A percentile compares a stretch with the other conserved stretches of the same genome.
Conservation (phyloP, 768 basidiomycete species). For the Russula sp. region DNA sequence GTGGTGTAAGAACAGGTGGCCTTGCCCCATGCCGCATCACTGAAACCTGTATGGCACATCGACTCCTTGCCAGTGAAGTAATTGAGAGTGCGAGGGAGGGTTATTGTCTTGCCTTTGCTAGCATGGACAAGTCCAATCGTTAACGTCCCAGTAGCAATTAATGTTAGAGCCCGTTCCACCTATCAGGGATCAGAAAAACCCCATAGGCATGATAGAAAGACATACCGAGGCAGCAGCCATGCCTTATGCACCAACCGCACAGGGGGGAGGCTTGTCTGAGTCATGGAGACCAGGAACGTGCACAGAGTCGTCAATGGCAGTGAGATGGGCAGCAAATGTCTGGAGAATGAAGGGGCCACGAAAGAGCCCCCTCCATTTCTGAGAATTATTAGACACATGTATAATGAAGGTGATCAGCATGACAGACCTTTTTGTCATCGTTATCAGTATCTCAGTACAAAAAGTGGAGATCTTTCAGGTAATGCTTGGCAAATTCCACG, state of each 20-base stretch:
- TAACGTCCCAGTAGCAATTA: not conserved
- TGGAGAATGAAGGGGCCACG: not conserved
- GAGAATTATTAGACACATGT: not conserved
- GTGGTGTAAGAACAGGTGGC: not conserved
- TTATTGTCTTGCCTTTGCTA: not conserved
- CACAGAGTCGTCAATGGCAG: not conserved
- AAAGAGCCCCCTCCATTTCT: slow-evolving; percentile 1
- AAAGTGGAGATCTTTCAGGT: not conserved
- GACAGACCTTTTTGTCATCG: not conserved
- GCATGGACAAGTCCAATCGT: not conserved
- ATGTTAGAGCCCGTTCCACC: not conserved
- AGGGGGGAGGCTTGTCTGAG: not conserved
- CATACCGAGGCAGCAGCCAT: not conserved
- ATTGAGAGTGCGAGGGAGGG: not conserved
- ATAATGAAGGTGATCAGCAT: not conserved
- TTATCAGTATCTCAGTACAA: not conserved
- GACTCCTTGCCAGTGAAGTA: not conserved
- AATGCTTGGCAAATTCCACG: not conserved
- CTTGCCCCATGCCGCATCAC: not conserved
- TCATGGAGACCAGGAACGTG: not conserved
- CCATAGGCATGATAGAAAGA: not conserved
- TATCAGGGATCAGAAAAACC: not conserved
- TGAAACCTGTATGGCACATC: not conserved
- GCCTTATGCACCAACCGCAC: not conserved
- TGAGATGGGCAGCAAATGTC: not conserved